Evolutionary conservation across 2,329 filamentous ascomycete genomes (phyloP).

Genomic region (Alternaria arbusti): DNA sequence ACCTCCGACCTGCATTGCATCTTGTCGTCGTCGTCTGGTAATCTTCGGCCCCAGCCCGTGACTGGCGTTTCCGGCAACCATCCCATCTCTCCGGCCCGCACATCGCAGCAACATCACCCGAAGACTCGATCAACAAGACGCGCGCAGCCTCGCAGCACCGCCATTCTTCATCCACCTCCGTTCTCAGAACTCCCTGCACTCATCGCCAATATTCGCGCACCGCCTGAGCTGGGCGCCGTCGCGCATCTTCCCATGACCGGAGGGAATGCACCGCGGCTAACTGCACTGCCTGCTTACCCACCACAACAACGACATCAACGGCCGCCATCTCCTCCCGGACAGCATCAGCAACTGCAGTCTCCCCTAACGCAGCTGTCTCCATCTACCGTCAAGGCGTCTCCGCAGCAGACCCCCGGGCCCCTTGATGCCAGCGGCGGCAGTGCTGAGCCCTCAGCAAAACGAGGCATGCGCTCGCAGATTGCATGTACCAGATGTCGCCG

Average conservation of each 20-base stretch:
- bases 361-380: conserved; percentile 34
- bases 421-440: conserved; percentile 25
- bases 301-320: conserved; percentile 22
- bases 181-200: neutral
- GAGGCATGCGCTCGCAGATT: conserved; percentile 75
- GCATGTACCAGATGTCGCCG: conserved; percentile 77
- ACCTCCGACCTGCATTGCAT: neutral
- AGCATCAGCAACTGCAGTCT: conserved; percentile 28
- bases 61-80: conserved; percentile 1
- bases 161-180: neutral
- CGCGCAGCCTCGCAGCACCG: neutral
- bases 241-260: conserved; percentile 28
- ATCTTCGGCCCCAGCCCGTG: conserved; percentile 6
- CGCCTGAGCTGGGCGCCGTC: conserved; percentile 29
- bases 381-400: conserved; percentile 39
- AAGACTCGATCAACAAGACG: neutral
- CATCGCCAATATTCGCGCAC: conserved; percentile 41
- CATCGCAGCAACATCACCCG: conserved; percentile 5
- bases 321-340: conserved; percentile 23
- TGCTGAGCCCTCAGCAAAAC: conserved; percentile 25
- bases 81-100: conserved; percentile 7
- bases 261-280: conserved; percentile 32
- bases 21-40: neutral
- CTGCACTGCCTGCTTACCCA: conserved; percentile 19
- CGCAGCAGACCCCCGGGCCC: conserved; percentile 33